These are phyloP conservation scores for Scedosporium apiospermum DNA, from an alignment of 2,329 filamentous ascomycete species.

Conservation along the genomic window DNA sequence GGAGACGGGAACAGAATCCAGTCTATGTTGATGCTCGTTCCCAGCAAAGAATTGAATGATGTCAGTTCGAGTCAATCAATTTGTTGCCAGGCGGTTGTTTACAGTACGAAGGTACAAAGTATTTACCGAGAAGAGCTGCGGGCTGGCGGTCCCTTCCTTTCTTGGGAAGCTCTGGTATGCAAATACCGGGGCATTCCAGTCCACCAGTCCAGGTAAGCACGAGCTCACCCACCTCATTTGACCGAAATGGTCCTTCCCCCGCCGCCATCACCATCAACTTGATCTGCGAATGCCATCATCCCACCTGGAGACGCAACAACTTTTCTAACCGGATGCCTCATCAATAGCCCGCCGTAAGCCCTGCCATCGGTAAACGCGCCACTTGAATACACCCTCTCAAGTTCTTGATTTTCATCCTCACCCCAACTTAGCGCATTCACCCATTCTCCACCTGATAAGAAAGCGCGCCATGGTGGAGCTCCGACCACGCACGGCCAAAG, in stretches of 20 bases:
- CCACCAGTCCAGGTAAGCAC: background rate
- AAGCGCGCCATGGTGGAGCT: constrained; percentile 3
- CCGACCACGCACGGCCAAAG: constrained; percentile 2
- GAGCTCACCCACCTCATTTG: background rate
- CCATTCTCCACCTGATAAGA: background rate
- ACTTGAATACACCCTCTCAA: too few relatives aligned
- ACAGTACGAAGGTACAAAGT: background rate
- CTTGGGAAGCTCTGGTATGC: background rate
- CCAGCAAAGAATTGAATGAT: background rate
- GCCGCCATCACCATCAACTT: too few relatives aligned
- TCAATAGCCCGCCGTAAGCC: too few relatives aligned
- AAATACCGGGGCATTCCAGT: background rate
- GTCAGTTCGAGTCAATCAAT: background rate
- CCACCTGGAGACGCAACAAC: too few relatives aligned
- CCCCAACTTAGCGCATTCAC: background rate
- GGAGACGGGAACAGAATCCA: too few relatives aligned
- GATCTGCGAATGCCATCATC: too few relatives aligned
- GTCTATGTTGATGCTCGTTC: too few relatives aligned
- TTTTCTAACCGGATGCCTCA: too few relatives aligned
- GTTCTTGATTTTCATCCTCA: background rate
- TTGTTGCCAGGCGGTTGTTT: too few relatives aligned
- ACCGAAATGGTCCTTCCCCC: background rate
- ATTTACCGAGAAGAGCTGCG: background rate
- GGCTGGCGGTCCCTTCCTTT: background rate
- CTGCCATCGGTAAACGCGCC: too few relatives aligned